A percentile compares a stretch with the other conserved stretches of the same genome.
These are phyloP conservation scores for Acer campestre DNA, from an alignment of 345 rosid species.

Conservation along the genomic window DNA sequence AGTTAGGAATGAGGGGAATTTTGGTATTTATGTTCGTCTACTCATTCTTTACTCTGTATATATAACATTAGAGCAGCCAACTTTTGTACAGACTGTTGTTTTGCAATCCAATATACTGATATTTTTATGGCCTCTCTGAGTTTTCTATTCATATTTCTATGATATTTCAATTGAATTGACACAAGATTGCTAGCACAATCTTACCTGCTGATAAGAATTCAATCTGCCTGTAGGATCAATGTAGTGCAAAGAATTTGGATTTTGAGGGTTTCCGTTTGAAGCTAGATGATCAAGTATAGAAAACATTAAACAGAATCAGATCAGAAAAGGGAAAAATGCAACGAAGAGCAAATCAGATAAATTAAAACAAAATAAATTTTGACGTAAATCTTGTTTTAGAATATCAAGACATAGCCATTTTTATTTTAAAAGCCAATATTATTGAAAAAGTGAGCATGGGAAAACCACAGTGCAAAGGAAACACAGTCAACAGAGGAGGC, in stretches of 20 bases:
- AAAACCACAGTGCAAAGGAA: too few relatives aligned
- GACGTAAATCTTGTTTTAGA: neutral
- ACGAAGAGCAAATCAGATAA: constrained; percentile 1
- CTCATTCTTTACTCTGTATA: too few relatives aligned
- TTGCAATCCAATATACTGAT: neutral
- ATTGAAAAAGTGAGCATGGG: too few relatives aligned
- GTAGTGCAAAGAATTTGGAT: constrained; percentile 75
- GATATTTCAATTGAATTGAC: neutral
- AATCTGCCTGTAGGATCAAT: constrained; percentile 73
- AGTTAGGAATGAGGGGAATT: too few relatives aligned
- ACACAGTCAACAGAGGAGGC: too few relatives aligned
- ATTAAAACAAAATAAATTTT: neutral
- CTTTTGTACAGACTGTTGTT: too few relatives aligned
- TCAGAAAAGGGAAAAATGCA: neutral
- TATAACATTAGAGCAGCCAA: too few relatives aligned
- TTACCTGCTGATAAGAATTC: constrained; percentile 83
- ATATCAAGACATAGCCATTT: neutral
- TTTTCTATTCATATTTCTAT: neutral
- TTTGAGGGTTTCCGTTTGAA: constrained; percentile 82
- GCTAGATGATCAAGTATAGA: constrained; percentile 42
- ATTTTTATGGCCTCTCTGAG: neutral
- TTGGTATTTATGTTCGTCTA: too few relatives aligned
- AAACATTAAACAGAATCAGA: constrained; percentile 1
- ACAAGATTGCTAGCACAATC: neutral
- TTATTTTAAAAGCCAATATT: too few relatives aligned